Evolutionary conservation across 768 basidiomycete species (phyloP).

Genomic region (Naganishia onofrii): DNA sequence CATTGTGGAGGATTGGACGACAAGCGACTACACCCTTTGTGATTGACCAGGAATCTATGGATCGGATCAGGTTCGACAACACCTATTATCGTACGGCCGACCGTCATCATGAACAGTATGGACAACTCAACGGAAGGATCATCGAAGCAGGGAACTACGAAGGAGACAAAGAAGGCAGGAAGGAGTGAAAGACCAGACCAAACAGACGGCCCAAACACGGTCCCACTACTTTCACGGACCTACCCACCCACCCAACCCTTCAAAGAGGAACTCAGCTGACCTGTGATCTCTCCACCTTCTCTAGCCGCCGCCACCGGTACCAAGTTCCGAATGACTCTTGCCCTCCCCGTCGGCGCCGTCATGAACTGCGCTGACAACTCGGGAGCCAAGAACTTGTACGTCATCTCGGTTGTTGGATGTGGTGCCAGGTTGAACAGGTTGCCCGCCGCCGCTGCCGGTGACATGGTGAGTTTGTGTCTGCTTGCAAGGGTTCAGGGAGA

Average conservation of each 20-base stretch:
- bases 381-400: slow-evolving; percentile 75
- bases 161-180: background rate
- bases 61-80: too few species aligned
- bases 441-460: slow-evolving; percentile 69
- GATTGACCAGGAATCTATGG: background rate
- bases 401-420: slow-evolving; percentile 93
- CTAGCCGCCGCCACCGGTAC: slow-evolving; percentile 65
- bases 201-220: background rate
- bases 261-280: background rate
- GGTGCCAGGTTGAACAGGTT: slow-evolving; percentile 96
- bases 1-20: background rate
- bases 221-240: background rate
- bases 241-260: background rate
- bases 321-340: slow-evolving; percentile 86
- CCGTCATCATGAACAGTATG: too few species aligned
- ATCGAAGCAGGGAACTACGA: background rate
- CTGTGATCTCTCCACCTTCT: slow-evolving; percentile 15
- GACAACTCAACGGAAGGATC: too few species aligned
- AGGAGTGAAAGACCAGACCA: background rate
- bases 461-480: slow-evolving; percentile 49
- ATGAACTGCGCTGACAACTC: slow-evolving; percentile 99
- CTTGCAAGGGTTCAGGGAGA: background rate
- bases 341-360: slow-evolving; percentile 60
- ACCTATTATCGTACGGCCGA: too few species aligned
- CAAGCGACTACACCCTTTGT: background rate